Evolutionary conservation across 2,329 filamentous ascomycete species (phyloP).

Genomic region (Xylariaceae sp.): DNA sequence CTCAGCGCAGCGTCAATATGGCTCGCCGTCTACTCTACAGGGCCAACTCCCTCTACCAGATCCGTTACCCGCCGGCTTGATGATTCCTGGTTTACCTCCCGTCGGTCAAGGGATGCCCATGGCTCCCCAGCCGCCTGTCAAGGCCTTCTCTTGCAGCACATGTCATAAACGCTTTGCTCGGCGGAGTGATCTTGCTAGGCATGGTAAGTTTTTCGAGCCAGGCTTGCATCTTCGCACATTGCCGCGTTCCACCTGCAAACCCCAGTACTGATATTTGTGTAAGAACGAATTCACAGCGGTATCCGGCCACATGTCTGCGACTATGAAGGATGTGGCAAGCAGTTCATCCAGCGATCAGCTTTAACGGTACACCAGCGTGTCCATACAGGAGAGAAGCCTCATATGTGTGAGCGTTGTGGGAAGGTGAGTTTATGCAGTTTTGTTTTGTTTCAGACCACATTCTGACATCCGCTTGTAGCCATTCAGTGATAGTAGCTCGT

Average conservation of each 20-base stretch:
- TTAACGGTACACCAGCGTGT: slow-evolving; percentile 94
- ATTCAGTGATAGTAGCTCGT: slow-evolving; percentile 94
- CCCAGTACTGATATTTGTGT: slow-evolving; percentile 1
- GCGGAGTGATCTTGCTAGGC: slow-evolving; percentile 90
- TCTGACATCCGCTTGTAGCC: slow-evolving; percentile 63
- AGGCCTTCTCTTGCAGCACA: slow-evolving; percentile 88
- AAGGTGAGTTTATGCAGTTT: slow-evolving; percentile 70
- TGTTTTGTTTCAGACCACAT: background rate
- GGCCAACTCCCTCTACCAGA: slow-evolving; percentile 55
- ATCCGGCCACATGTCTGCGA: slow-evolving; percentile 92
- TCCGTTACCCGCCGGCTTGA: slow-evolving; percentile 45
- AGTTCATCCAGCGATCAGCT: slow-evolving; percentile 96
- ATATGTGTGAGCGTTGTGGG: slow-evolving; percentile 95
- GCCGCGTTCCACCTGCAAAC: background rate
- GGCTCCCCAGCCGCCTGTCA: slow-evolving; percentile 49
- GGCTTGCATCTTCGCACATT: background rate
- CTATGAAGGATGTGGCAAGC: slow-evolving; percentile 85
- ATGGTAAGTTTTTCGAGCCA: slow-evolving; percentile 69
- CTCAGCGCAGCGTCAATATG: slow-evolving; percentile 59
- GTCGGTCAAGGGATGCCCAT: slow-evolving; percentile 45
- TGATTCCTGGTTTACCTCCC: slow-evolving; percentile 50
- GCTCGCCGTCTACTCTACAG: slow-evolving; percentile 61
- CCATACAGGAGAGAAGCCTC: slow-evolving; percentile 97
- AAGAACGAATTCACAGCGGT: slow-evolving; percentile 95
- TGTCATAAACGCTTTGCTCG: slow-evolving; percentile 93